Evolutionary conservation across 2,329 filamentous ascomycete genomes (phyloP), one percentile per base, ranked within the genome.

Genomic region (Ampelomyces quisqualis): DNA sequence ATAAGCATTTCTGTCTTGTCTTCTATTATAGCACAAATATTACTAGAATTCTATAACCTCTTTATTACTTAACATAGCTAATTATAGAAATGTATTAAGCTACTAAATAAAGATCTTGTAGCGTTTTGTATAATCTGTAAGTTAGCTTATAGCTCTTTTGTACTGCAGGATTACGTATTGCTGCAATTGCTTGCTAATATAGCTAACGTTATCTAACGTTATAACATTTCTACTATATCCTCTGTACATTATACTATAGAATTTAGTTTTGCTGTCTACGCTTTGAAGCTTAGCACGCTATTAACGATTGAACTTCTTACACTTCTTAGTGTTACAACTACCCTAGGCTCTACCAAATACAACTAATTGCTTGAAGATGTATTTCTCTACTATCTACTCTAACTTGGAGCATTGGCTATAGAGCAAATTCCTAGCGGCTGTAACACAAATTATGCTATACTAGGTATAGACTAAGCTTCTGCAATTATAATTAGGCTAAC

Each of bases 121-220:
- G 39, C 33, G 9, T 43, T 49, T 17, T 9, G 20, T 27, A 13
- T 43, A 7, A 41, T 49, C 3, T 49, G 29, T 31, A 11, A 43
- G 40, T 46, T n/a, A 11, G 43, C 43, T 39, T 9, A 49, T 37
- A 13, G 43, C n/a, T 33, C 22, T 14, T 43, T 49, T 13, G 33
- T 49, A 20, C 43, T 24, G 5, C 11, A 46, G 10, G 3, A 36
- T 30, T 7, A 46, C 6, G 43, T 49, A 49, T 43, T 29, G 6
- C 26, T 37, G 3, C 6, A 49, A 24, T 40, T 36, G 21, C 46
- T 49, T 27, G 14, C 38, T 0, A 33, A 41, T 0, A 46, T 49
- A 14, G 33, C 39, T 7, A 15, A 43, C 14, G n/a, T 30, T 21
- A 36, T 49, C 5, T 3, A 6, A 38, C 30, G 18, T 13, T 49